phyloP scores from a whole-genome alignment of 2,329 filamentous ascomycete species.

The Cladosporium sp. region DNA sequence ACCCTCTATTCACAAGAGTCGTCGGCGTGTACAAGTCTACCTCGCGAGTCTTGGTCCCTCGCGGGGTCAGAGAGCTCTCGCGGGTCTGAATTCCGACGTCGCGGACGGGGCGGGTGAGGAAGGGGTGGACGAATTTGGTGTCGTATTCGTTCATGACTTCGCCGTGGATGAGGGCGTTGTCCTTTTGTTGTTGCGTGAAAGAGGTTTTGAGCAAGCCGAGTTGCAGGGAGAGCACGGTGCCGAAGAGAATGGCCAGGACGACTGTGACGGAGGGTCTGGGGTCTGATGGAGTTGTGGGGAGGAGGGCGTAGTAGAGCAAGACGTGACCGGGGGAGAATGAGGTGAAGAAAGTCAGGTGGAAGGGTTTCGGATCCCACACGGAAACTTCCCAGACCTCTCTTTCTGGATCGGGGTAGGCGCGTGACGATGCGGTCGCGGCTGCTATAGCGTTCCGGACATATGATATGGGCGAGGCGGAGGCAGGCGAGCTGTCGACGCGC shows the following conservation, averaged over 20 bases:
- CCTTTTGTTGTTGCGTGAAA: constrained; percentile 81
- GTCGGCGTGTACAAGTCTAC: constrained; percentile 60
- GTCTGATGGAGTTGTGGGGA: constrained; percentile 72
- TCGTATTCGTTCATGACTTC: constrained; percentile 96
- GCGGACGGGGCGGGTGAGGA: constrained; percentile 73
- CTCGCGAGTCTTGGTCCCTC: constrained; percentile 34
- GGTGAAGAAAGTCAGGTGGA: constrained; percentile 77
- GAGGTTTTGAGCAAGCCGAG: constrained; percentile 66
- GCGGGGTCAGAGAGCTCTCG: constrained; percentile 30
- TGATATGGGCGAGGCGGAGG: constrained; percentile 70
- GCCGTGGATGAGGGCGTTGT: constrained; percentile 76
- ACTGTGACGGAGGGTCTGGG: constrained; percentile 80
- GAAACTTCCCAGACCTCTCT: constrained; percentile 92
- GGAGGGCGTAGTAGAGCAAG: constrained; percentile 81
- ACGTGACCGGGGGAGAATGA: constrained; percentile 91
- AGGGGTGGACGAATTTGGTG: constrained; percentile 88
- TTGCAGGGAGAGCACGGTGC: constrained; percentile 69
- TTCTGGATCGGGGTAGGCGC: constrained; percentile 74
- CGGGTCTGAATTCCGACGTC: constrained; percentile 76
- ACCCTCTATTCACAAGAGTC: constrained; percentile 65
- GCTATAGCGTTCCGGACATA: constrained; percentile 66
- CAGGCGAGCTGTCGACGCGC: constrained; percentile 76
- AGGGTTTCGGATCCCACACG: constrained; percentile 87
- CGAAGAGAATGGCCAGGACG: constrained; percentile 73
- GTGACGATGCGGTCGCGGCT: constrained; percentile 66